These are phyloP conservation scores for Pseudotsuga menziesii DNA, from an alignment of 75 land plant genomes.

Conservation along the genomic window DNA sequence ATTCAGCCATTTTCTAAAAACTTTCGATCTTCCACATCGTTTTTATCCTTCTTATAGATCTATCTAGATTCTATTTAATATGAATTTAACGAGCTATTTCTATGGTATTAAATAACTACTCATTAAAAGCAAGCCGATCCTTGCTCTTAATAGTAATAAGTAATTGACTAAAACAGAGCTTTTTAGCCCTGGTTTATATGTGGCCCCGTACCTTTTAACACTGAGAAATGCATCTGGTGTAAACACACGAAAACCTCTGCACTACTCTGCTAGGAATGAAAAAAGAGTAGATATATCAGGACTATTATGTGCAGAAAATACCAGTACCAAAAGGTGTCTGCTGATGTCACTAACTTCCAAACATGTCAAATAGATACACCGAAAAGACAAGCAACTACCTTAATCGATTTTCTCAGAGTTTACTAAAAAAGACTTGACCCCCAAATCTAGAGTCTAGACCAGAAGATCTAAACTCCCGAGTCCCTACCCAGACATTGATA, in stretches of 20 bases:
- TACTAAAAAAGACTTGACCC: not conserved
- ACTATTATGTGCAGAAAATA: not conserved
- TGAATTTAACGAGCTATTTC: too few species aligned
- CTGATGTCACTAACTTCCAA: conserved; percentile 11
- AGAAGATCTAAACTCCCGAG: conserved; percentile 2
- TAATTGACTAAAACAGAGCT: not conserved
- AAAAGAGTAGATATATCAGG: not conserved
- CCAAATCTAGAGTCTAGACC: conserved; percentile 3
- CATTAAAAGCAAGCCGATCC: not conserved
- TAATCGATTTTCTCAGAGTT: not conserved
- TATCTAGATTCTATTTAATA: too few species aligned
- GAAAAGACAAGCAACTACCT: conserved; percentile 9
- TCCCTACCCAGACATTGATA: not conserved
- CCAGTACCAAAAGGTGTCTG: conserved; percentile 8
- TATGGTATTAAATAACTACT: too few species aligned
- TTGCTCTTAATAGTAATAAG: not conserved
- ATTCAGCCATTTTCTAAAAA: too few species aligned
- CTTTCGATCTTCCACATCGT: too few species aligned
- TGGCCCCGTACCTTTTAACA: not conserved
- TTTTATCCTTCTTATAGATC: too few species aligned
- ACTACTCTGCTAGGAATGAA: conserved; percentile 2
- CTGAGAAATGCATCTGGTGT: not conserved
- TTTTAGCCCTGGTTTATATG: not conserved
- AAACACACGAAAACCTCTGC: not conserved
- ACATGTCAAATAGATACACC: conserved; percentile 7